Percentiles rank a stretch among this genome's conserved stretches.
These are phyloP conservation scores for Didymosphaeria variabile DNA, from an alignment of 2,329 filamentous ascomycete species.

Conservation along the genomic window DNA sequence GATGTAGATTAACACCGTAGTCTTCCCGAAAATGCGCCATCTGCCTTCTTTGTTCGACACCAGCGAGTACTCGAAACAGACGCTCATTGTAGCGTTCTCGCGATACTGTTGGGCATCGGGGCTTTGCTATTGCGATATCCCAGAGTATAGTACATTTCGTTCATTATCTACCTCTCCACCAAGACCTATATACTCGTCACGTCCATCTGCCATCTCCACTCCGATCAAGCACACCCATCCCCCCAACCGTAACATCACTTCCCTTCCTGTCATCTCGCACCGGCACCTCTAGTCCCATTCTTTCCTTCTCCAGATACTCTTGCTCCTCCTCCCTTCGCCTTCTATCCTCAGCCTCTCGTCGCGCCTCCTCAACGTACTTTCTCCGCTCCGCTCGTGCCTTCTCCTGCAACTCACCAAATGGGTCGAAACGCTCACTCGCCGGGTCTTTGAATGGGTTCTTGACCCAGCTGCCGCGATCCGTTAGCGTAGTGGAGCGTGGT, in stretches of 20 bases:
- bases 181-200: background rate
- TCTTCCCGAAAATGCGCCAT: too few species aligned
- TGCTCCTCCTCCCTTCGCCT: constrained; percentile 23
- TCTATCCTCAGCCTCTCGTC: constrained; percentile 32
- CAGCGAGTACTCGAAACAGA: too few species aligned
- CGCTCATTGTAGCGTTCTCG: too few species aligned
- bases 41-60: too few species aligned
- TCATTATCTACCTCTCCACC: background rate
- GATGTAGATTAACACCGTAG: too few species aligned
- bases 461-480: constrained; percentile 45
- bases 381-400: constrained; percentile 40
- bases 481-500: constrained; percentile 45
- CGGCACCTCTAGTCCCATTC: constrained; percentile 35
- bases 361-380: constrained; percentile 36
- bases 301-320: constrained; percentile 37
- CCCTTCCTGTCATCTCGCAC: constrained; percentile 28
- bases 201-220: constrained; percentile 23
- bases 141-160: background rate
- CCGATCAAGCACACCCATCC: constrained; percentile 36
- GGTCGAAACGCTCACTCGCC: constrained; percentile 46
- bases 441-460: constrained; percentile 48
- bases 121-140: background rate
- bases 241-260: constrained; percentile 36
- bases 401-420: constrained; percentile 47
- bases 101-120: too few species aligned